These are phyloP conservation scores for Diaporthe sp. DNA, from an alignment of 2,329 filamentous ascomycete genomes.

Conservation along the genomic window DNA sequence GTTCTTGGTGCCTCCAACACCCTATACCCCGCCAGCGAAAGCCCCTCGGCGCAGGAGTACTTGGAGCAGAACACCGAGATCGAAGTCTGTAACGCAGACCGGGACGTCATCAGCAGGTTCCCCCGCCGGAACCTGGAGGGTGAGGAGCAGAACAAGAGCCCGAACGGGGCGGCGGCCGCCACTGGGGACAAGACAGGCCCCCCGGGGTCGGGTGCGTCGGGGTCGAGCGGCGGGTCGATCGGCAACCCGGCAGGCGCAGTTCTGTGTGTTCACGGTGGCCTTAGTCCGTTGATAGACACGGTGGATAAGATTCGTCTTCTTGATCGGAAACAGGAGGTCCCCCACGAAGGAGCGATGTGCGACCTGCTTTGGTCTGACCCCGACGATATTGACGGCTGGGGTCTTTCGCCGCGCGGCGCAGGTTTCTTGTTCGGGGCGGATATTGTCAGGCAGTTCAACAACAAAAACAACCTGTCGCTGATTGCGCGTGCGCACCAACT, in stretches of 20 bases:
- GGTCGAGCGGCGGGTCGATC: constrained; percentile 72
- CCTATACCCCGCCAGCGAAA: constrained; percentile 64
- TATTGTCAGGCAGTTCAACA: constrained; percentile 96
- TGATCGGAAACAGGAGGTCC: constrained; percentile 97
- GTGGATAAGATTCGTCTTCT: constrained; percentile 96
- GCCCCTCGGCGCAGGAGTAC: constrained; percentile 60
- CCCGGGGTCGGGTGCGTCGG: constrained; percentile 84
- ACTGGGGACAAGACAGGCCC: constrained; percentile 72
- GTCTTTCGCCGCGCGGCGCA: constrained; percentile 90
- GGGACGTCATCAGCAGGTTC: constrained; percentile 82
- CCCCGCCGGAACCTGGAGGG: constrained; percentile 59
- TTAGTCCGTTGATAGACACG: constrained; percentile 91
- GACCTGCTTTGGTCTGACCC: constrained; percentile 98
- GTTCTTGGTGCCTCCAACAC: constrained; percentile 87
- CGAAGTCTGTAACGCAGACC: constrained; percentile 89
- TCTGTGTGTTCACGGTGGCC: constrained; percentile 93
- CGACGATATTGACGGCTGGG: constrained; percentile 98
- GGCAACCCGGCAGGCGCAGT: constrained; percentile 85
- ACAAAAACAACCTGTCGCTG: constrained; percentile 90
- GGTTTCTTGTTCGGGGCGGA: constrained; percentile 96
- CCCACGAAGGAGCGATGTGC: constrained; percentile 99
- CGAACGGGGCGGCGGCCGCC: constrained; percentile 44
- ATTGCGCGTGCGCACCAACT: constrained; percentile 96
- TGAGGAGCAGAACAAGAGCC: constrained; percentile 44
- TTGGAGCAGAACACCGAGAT: constrained; percentile 86